These are phyloP conservation scores for Russula compacta DNA, from an alignment of 768 basidiomycete species.

Conservation along the genomic window DNA sequence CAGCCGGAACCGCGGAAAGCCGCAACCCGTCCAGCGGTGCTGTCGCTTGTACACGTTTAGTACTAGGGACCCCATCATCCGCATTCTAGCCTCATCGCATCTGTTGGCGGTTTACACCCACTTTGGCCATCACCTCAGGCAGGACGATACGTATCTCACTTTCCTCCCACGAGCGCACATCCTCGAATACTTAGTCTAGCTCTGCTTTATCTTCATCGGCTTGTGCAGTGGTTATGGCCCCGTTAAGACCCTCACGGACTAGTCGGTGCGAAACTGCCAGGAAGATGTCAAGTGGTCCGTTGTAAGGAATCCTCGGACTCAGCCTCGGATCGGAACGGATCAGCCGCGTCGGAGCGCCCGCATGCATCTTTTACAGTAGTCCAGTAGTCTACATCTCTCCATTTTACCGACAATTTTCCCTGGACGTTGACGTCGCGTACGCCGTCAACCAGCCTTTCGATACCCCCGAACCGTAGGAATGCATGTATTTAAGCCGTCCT, in stretches of 20 bases:
- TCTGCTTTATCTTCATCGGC: slow-evolving; percentile 63
- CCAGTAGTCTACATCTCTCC: too few species aligned
- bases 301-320: too few species aligned
- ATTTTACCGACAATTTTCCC: too few species aligned
- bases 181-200: slow-evolving; percentile 90
- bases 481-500: too few species aligned
- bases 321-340: too few species aligned
- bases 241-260: slow-evolving; percentile 93
- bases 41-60: slow-evolving; percentile 76
- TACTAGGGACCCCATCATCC: slow-evolving; percentile 79
- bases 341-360: too few species aligned
- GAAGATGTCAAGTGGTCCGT: slow-evolving; percentile 79
- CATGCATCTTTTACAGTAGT: too few species aligned
- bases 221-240: slow-evolving; percentile 83
- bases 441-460: too few species aligned
- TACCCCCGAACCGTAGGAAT: too few species aligned
- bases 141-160: slow-evolving; percentile 67
- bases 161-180: slow-evolving; percentile 94
- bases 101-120: slow-evolving; percentile 68
- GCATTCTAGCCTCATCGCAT: slow-evolving; percentile 78
- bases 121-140: slow-evolving; percentile 53
- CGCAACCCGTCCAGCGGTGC: slow-evolving; percentile 44
- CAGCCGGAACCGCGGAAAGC: slow-evolving; percentile 41
- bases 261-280: slow-evolving; percentile 79
- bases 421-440: too few species aligned